phyloP scores from a whole-genome alignment of 768 basidiomycete genomes.

The Lanmaoa rubissima region DNA sequence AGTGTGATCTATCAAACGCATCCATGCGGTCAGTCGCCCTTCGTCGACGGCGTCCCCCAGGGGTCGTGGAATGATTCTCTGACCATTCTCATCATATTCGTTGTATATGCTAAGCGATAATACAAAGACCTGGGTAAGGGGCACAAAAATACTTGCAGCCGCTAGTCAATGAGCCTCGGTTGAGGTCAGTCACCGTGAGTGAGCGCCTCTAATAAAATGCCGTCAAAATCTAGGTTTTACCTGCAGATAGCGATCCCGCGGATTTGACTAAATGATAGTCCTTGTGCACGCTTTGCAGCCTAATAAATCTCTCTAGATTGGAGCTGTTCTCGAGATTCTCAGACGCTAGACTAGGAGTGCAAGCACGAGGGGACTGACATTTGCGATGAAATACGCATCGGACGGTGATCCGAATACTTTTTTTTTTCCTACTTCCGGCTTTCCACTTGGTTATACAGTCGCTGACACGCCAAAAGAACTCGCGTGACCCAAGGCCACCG shows the following conservation, averaged over 20 bases:
- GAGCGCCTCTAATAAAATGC: neutral
- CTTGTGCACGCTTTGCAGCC: constrained; percentile 2
- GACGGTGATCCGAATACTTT: constrained; percentile 1
- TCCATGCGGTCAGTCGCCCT: constrained; percentile 4
- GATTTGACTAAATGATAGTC: constrained; percentile 12
- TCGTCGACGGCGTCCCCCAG: constrained; percentile 15
- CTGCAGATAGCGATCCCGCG: constrained; percentile 21
- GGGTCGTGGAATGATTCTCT: constrained; percentile 15
- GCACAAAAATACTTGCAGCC: constrained; percentile 6
- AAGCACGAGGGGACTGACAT: neutral
- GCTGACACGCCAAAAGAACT: constrained; percentile 17
- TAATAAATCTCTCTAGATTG: constrained; percentile 9
- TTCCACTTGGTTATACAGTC: constrained; percentile 7
- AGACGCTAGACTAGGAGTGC: constrained; percentile 4
- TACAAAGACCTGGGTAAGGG: neutral
- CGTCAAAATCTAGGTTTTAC: constrained; percentile 3
- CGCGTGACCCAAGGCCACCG: constrained; percentile 20
- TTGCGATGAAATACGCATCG: constrained; percentile 10
- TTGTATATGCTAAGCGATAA: neutral
- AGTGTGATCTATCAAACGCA: constrained; percentile 9
- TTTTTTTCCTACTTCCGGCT: neutral
- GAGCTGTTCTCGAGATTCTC: constrained; percentile 9
- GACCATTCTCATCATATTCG: constrained; percentile 4
- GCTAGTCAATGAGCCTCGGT: constrained; percentile 9
- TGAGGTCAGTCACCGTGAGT: neutral